Conservation (phyloP, 345 rosid genomes). For the Gossypium mustelinum region DNA sequence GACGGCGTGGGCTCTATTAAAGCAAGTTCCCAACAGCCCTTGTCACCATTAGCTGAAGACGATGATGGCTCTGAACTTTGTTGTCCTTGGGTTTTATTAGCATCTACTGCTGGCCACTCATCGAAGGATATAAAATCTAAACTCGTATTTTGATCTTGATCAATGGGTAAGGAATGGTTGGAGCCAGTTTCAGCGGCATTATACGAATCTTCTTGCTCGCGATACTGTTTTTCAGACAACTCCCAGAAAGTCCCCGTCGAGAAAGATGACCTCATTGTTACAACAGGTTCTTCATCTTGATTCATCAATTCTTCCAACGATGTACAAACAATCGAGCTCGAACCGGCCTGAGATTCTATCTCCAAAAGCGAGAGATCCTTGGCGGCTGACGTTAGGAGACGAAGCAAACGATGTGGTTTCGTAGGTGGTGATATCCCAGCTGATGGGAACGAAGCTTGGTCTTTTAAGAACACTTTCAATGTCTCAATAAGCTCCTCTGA, state of each 20-base stretch:
- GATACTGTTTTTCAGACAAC: background rate
- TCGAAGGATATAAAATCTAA: constrained; percentile 36
- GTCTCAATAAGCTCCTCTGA: constrained; percentile 73
- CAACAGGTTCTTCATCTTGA: background rate
- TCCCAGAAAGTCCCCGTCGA: background rate
- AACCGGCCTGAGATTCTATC: background rate
- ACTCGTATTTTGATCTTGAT: constrained; percentile 12
- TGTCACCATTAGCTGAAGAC: constrained; percentile 22
- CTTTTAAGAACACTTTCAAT: constrained; percentile 72
- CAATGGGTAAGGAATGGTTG: constrained; percentile 24
- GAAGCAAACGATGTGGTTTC: background rate
- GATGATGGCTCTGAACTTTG: constrained; percentile 10
- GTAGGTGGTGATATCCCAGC: constrained; percentile 14
- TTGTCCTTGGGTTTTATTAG: background rate
- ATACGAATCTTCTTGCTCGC: background rate
- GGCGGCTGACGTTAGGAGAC: background rate
- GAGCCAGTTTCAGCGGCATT: constrained; percentile 1
- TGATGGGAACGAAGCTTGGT: constrained; percentile 54
- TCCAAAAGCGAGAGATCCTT: background rate
- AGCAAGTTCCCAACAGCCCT: constrained; percentile 52
- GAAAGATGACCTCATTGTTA: background rate
- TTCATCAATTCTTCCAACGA: constrained; percentile 2
- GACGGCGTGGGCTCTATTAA: constrained; percentile 32
- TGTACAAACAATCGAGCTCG: background rate
- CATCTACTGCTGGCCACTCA: constrained; percentile 30